Evolutionary conservation across 176 grass and related monocot species (phyloP).

Genomic region (Ensete glaucum): DNA sequence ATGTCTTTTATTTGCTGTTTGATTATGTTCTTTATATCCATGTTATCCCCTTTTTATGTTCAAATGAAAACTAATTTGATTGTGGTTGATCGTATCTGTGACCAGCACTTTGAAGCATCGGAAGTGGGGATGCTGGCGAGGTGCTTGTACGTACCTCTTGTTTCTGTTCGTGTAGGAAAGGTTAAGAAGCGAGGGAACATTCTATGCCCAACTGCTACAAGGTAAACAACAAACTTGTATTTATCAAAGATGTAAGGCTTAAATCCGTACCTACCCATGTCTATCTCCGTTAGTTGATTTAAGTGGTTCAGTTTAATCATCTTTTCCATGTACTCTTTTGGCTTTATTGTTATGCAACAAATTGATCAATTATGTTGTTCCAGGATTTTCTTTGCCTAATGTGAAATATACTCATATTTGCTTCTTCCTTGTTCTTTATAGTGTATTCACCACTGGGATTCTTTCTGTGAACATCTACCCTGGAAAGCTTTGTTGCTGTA

Average conservation of each 20-base stretch:
- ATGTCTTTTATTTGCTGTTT: neutral
- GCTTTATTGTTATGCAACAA: neutral
- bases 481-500: neutral
- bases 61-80: neutral
- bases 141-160: slow-evolving; percentile 79
- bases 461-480: neutral
- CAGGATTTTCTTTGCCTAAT: neutral
- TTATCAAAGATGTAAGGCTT: neutral
- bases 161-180: slow-evolving; percentile 80
- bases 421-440: neutral
- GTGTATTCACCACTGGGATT: neutral
- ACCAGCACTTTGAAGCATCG: slow-evolving; percentile 69
- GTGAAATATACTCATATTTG: neutral
- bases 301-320: neutral
- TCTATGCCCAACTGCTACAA: slow-evolving; percentile 58
- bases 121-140: slow-evolving; percentile 65
- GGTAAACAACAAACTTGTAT: slow-evolving; percentile 30
- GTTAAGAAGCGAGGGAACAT: slow-evolving; percentile 41
- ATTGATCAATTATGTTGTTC: neutral
- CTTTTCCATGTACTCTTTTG: neutral
- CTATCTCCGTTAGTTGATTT: too few species aligned
- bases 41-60: neutral
- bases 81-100: neutral
- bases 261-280: too few species aligned
- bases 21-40: neutral